Evolutionary conservation across 2,329 filamentous ascomycete genomes (phyloP).

Genomic region (Pseudogymnoascus sp.): DNA sequence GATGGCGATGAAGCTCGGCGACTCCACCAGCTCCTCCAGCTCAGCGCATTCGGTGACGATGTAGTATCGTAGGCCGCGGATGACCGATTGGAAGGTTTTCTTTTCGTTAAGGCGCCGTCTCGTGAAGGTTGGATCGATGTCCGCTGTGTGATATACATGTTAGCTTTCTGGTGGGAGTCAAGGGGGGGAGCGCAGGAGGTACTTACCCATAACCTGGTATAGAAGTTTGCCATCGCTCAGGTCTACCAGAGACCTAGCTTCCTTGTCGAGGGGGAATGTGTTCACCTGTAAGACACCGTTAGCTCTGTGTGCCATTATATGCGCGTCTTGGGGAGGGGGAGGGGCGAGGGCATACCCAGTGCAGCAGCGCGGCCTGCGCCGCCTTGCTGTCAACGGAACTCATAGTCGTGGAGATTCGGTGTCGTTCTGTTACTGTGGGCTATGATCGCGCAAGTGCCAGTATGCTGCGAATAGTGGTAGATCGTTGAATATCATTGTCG

Average conservation of each 20-base stretch:
- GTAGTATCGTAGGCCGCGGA: conserved; percentile 46
- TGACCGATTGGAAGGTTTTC: conserved; percentile 44
- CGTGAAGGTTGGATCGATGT: conserved; percentile 50
- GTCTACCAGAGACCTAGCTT: conserved; percentile 25
- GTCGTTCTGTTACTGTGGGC: conserved; percentile 9
- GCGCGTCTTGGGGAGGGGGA: conserved; percentile 9
- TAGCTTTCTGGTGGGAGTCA: conserved; percentile 11
- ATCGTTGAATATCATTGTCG: conserved; percentile 7
- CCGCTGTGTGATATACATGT: conserved; percentile 44
- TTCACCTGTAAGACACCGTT: conserved; percentile 25
- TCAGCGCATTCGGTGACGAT: conserved; percentile 44
- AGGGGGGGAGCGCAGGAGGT: not conserved
- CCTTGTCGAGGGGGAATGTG: conserved; percentile 25
- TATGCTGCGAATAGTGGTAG: not conserved
- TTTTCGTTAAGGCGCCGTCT: conserved; percentile 43
- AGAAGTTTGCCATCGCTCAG: conserved; percentile 29
- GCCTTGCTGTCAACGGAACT: conserved; percentile 31
- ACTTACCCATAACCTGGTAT: conserved; percentile 32
- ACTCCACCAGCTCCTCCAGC: conserved; percentile 43
- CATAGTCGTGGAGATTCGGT: conserved; percentile 28
- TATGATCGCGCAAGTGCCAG: conserved; percentile 5
- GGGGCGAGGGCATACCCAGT: conserved; percentile 37
- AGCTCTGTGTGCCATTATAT: conserved; percentile 14
- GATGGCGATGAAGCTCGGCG: conserved; percentile 48
- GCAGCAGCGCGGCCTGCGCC: conserved; percentile 46